Evolutionary conservation across 306 rosid species (phyloP), one percentile per base, ranked within the genome.

Genomic region (Cicer bijugum): DNA sequence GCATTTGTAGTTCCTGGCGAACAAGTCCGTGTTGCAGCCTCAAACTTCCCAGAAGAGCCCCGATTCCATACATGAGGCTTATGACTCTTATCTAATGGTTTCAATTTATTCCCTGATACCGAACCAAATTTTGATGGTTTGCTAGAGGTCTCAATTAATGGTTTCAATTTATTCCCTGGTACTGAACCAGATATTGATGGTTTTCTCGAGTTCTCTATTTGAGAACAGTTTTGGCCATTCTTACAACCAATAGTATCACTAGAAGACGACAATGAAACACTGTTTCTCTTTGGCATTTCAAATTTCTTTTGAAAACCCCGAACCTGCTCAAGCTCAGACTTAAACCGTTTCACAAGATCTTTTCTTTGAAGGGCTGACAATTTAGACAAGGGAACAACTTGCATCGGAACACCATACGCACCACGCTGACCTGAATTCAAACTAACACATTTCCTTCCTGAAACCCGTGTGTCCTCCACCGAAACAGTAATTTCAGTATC

Each of bases 391-490:
- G 92, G 88, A 51, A 89, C 81, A 79, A 83, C 85, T 78, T 85
- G 84, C 57, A 76, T 81, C 8, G 85, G 88, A 40, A 85, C 89
- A 28, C 53, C 77, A 78, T 80, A 87, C 2, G 43, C 78, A 4
- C 88, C 87, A 0, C 51, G 39, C 0, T 52, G 51, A 43, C 75
- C 67, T 7, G 87, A 80, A 72, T 82, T 85, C 72, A 86, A 82
- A 82, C 86, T 80, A 39, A 83, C 69, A 75, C 85, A 83, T 69
- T 87, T 87, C 83, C 91, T 85, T n/a, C 60, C 47, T 0, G 86
- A 89, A 17, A 85, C 62, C 65, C 82, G 68, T 1, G 88, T 86
- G 67, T 83, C 90, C 87, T 89, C 90, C 87, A 86, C 91, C 0
- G 86, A 91, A 55, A 83, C 86, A 5, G 85, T 79, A 12, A 79